phyloP scores from a whole-genome alignment of 495 filamentous ascomycete genomes.

The Extremus antarcticus region DNA sequence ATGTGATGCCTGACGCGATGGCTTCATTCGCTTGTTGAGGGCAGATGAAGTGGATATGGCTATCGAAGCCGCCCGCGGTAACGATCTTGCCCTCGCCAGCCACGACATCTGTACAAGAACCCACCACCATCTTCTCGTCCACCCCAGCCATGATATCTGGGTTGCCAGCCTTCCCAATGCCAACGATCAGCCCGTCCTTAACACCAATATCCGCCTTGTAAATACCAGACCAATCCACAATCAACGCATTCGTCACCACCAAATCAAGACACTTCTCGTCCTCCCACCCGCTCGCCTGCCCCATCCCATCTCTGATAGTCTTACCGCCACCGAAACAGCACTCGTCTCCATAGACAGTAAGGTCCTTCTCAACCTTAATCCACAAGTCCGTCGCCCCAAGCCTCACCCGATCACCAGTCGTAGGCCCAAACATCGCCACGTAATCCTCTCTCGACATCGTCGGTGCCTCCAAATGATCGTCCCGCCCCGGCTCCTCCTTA shows the following conservation, averaged over 20 bases:
- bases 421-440: conserved; percentile 84
- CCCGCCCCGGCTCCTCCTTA: conserved; percentile 48
- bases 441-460: conserved; percentile 72
- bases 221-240: conserved; percentile 87
- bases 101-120: conserved; percentile 89
- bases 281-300: conserved; percentile 67
- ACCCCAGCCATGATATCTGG: conserved; percentile 95
- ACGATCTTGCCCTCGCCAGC: conserved; percentile 89
- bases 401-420: conserved; percentile 70
- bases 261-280: conserved; percentile 69
- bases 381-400: conserved; percentile 81
- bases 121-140: conserved; percentile 65
- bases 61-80: conserved; percentile 84
- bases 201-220: conserved; percentile 97
- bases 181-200: conserved; percentile 76
- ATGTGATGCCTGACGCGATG: conserved; percentile 79
- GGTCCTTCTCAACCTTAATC: conserved; percentile 84
- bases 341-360: conserved; percentile 80
- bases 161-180: conserved; percentile 92
- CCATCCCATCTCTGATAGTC: conserved; percentile 92
- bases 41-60: conserved; percentile 94
- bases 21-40: conserved; percentile 88
- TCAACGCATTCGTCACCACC: conserved; percentile 83
- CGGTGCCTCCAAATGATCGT: conserved; percentile 48
- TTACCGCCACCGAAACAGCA: conserved; percentile 95